Evolutionary conservation across 2,329 filamentous ascomycete genomes (phyloP), one percentile per base, ranked within the genome.

Genomic region (Aspergillus uvarum): DNA sequence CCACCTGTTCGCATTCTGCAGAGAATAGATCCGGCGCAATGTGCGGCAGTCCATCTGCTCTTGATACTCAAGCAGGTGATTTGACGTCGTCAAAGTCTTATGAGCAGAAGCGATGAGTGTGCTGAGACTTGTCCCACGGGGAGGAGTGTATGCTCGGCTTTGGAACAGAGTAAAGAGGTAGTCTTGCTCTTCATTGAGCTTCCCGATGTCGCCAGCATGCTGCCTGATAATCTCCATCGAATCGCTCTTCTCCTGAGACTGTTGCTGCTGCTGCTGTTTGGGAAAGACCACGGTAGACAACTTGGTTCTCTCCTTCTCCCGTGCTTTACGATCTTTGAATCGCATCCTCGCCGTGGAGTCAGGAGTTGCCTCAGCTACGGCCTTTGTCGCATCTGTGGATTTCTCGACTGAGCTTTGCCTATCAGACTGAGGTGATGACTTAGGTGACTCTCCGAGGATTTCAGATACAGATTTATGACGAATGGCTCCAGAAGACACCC

Each of bases 1-100:
- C 94, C 95, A 98, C 69, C 94, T 89, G 67, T 96, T 92, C 32
- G 89, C 87, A 70, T 94, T 92, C 71, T 99, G 95, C 26, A 98
- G 81, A 63, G 94, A 88, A 72, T 97, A 96, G 2, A 99, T 92
- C 14, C 92, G 84, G 58, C 92, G 88, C 4, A 98, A 76, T 31
- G 96, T 90, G 58, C 91, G 89, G 69, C 91, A 95, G 55, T 96
- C 91, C 74, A 96, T 92, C 59, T 89, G 88, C 68, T 98, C 93
- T 52, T 92, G 86, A 47, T 96, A 87, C 48, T 92, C 89, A 1
- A 96, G 85, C 59, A 92, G 88, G 54, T 93, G 88, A 71, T 97
- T 93, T 1, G 88, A 82, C 0, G 94, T 98, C 1, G 89, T 92
- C 11, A 98, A 81, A 0, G 92, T 96, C 74, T 99, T 99, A 70